Evolutionary conservation across 192 early-diverging fungal genomes (phyloP), one percentile per base, ranked within the genome.

Genomic region (Coemansia sp.): DNA sequence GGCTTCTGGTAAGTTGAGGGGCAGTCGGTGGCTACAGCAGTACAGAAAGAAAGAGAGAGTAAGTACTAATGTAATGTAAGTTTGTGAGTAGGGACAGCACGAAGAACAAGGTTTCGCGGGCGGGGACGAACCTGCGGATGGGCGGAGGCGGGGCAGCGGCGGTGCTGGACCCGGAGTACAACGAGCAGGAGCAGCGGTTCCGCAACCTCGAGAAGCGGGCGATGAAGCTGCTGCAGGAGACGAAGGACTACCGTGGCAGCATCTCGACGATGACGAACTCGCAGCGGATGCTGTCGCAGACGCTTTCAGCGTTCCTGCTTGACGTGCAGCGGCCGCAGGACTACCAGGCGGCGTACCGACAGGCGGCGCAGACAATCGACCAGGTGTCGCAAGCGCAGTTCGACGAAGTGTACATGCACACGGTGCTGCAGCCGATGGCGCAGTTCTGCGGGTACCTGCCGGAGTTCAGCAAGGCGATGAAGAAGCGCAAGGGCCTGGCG

Each of bases 381-480:
- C 87, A 92, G 54, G 82, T 90, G 44, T 83, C 85, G 33, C 71
- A 89, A 57, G 71, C 78, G 33, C 92, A 92, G 62, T 86, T 98
- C 69, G 93, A 96, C 67, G 83, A 84, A 7, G 87, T 86, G 30
- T 99, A 90, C 73, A 81, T 88, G 39, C 74, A 85, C 4, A 91
- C 96, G 13, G 93, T 98, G 5, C 66, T 95, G 56, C 89, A 98
- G 42, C 96, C 97, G 2, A 73, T 99, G 47, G 90, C 89, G 22
- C 85, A 89, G 55, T 88, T 91, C 66, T 85, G 85, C 55, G 85
- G 81, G 51, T 94, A 88, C 53, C 88, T 99, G 59, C 95, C 97
- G 4, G 93, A 95, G 55, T 86, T 96, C 61, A 93, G 95, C 69
- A 91, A 94, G 61, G 88, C 90, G 15, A 92, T 95, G 23, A 92